Evolutionary conservation across 2,329 filamentous ascomycete species (phyloP).

Genomic region (Fusarium succisae): DNA sequence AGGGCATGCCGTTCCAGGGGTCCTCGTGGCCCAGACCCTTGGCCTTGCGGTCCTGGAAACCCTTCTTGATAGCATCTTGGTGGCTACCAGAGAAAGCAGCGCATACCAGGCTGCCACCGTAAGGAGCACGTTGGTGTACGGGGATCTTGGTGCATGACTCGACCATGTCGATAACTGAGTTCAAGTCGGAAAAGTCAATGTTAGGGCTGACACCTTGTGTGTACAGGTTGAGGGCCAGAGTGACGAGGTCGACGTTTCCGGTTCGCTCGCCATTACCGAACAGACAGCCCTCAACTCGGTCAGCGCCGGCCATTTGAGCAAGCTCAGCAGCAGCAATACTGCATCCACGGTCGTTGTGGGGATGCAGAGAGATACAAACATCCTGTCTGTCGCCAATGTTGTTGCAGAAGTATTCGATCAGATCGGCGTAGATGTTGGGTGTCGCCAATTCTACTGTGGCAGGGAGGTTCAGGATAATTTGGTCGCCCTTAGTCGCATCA

Average conservation of each 20-base stretch:
- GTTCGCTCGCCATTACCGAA: slow-evolving; percentile 94
- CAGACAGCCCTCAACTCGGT: slow-evolving; percentile 91
- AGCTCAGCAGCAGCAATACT: slow-evolving; percentile 90
- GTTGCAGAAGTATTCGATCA: slow-evolving; percentile 94
- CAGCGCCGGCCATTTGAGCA: slow-evolving; percentile 95
- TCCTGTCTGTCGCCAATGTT: slow-evolving; percentile 86
- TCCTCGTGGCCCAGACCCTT: slow-evolving; percentile 68
- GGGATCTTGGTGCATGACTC: slow-evolving; percentile 96
- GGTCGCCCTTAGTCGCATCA: slow-evolving; percentile 70
- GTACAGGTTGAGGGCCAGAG: slow-evolving; percentile 91
- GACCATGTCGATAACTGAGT: slow-evolving; percentile 85
- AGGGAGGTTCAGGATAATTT: slow-evolving; percentile 94
- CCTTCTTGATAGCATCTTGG: slow-evolving; percentile 96
- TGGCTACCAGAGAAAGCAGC: slow-evolving; percentile 89
- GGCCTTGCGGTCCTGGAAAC: slow-evolving; percentile 76
- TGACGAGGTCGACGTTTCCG: slow-evolving; percentile 95
- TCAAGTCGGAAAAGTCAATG: slow-evolving; percentile 91
- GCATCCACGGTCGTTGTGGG: slow-evolving; percentile 93
- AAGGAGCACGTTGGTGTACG: slow-evolving; percentile 87
- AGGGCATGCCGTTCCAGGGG: slow-evolving; percentile 81
- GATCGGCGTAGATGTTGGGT: slow-evolving; percentile 94
- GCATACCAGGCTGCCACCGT: slow-evolving; percentile 91
- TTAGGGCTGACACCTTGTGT: slow-evolving; percentile 85
- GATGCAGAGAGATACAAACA: slow-evolving; percentile 88
- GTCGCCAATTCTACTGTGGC: slow-evolving; percentile 96